Conservation (phyloP, 129 eudicot species). For the sunflower (Helianthus annuus) region HanXRQr2.0-SUNRISE NC_035445.2:13187157-13187656, state of each 20-base stretch:
- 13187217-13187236: too few species aligned
- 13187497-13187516: slow-evolving; percentile 79
- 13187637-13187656: slow-evolving; percentile 90
- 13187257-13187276: too few species aligned
- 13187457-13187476: slow-evolving; percentile 80
- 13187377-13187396: slow-evolving; percentile 65
- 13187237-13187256: too few species aligned
- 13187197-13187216: too few species aligned
- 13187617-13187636: slow-evolving; percentile 71
- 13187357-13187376: slow-evolving; percentile 78
- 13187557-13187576: slow-evolving; percentile 60
- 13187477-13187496: slow-evolving; percentile 92
- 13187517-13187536: slow-evolving; percentile 65
- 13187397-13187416: slow-evolving; percentile 71
- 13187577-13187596: slow-evolving; percentile 77
- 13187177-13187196: too few species aligned
- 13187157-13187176: too few species aligned
- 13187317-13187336: slow-evolving; percentile 58
- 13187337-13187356: slow-evolving; percentile 83
- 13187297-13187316: too few species aligned
- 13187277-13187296: too few species aligned
- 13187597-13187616: slow-evolving; percentile 88
- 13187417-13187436: slow-evolving; percentile 69
- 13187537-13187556: slow-evolving; percentile 80
- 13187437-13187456: slow-evolving; percentile 64